Evolutionary conservation across 768 basidiomycete species (phyloP).

Genomic region (Amanita subjunquillea): DNA sequence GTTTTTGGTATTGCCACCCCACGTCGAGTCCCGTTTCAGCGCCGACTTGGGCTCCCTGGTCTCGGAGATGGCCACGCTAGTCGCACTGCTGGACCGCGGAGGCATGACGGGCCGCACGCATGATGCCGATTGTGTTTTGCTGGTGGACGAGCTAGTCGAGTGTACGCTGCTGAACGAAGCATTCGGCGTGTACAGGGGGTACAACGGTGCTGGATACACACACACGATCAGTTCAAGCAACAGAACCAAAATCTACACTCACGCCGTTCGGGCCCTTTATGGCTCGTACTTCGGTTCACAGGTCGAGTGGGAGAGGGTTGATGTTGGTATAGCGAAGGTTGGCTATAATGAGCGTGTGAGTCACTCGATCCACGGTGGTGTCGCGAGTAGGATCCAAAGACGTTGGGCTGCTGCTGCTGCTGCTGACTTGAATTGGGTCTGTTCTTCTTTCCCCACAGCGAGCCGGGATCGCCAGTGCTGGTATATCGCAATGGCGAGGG

Average conservation of each 20-base stretch:
- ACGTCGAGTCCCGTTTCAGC: constrained; percentile 35
- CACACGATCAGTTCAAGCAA: constrained; percentile 3
- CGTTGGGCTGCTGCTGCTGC: background rate
- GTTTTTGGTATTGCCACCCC: constrained; percentile 24
- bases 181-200: constrained; percentile 15
- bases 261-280: constrained; percentile 35
- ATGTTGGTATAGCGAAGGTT: constrained; percentile 5
- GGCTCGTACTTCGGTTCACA: constrained; percentile 30
- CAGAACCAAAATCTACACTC: constrained; percentile 11
- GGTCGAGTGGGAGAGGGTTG: constrained; percentile 6
- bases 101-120: constrained; percentile 22
- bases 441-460: constrained; percentile 4
- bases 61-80: constrained; percentile 17
- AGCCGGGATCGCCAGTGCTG: constrained; percentile 20
- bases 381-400: constrained; percentile 11
- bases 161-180: constrained; percentile 30
- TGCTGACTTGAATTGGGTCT: constrained; percentile 7
- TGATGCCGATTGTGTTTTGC: constrained; percentile 14
- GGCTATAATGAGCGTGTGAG: constrained; percentile 13
- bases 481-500: constrained; percentile 32
- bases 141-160: constrained; percentile 39
- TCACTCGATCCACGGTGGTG: constrained; percentile 18
- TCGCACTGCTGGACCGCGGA: constrained; percentile 26
- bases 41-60: constrained; percentile 31
- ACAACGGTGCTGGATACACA: constrained; percentile 9